Evolutionary conservation across 2,329 filamentous ascomycete species (phyloP).

Genomic region (Claviceps citrina): DNA sequence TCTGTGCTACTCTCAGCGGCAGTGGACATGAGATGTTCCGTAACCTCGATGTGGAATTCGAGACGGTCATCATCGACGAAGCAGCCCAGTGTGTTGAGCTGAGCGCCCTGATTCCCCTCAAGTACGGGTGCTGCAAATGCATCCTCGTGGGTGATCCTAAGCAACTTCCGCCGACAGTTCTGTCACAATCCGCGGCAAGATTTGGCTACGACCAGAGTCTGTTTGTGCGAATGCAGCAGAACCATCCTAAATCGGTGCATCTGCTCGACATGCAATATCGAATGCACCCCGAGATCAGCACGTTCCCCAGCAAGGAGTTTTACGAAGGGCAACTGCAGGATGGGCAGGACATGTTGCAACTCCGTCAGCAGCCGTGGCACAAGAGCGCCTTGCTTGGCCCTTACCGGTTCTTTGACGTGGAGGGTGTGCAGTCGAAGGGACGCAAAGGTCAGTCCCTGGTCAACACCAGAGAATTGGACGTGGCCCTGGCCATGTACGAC

Average conservation of each 20-base stretch:
- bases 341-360: conserved; percentile 62
- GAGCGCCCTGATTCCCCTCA: conserved; percentile 87
- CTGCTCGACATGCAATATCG: conserved; percentile 95
- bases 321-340: conserved; percentile 81
- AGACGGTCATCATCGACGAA: conserved; percentile 96
- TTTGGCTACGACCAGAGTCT: conserved; percentile 96
- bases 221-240: conserved; percentile 95
- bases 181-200: conserved; percentile 79
- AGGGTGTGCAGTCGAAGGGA: conserved; percentile 72
- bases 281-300: conserved; percentile 95
- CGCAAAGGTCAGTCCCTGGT: conserved; percentile 75
- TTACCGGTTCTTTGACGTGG: conserved; percentile 93
- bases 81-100: conserved; percentile 96
- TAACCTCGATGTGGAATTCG: conserved; percentile 85
- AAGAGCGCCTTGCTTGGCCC: conserved; percentile 65
- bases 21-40: conserved; percentile 97
- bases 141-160: conserved; percentile 96
- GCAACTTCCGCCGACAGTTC: conserved; percentile 85
- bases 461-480: conserved; percentile 73
- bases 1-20: conserved; percentile 89
- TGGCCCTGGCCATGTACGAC: conserved; percentile 73
- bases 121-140: conserved; percentile 94
- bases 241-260: conserved; percentile 76
- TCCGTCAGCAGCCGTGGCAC: conserved; percentile 77
- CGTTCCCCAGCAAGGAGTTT: conserved; percentile 79